A percentile compares a stretch with the other conserved stretches of the same genome.
Conservation (phyloP, 225 moss, liverwort and hornwort species). For the Marchantia paleacea region DNA sequence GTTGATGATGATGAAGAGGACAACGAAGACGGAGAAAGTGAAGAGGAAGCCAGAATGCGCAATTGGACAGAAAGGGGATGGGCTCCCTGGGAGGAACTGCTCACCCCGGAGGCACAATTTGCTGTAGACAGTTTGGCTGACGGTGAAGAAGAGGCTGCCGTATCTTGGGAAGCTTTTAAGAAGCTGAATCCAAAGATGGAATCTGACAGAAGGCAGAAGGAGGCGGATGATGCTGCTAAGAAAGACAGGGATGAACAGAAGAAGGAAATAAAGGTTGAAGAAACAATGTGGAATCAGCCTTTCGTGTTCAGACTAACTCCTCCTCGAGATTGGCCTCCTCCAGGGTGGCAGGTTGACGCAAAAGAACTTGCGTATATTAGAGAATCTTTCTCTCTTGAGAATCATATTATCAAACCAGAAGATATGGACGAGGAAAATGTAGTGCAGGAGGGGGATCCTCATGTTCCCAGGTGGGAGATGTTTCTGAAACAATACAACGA, state of each 20-base stretch:
- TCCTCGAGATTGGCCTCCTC: conserved; percentile 97
- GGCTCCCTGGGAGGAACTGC: conserved; percentile 95
- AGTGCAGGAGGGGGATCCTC: conserved; percentile 49
- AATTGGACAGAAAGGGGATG: conserved; percentile 93
- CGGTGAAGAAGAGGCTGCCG: conserved; percentile 71
- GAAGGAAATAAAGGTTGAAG: conserved; percentile 52
- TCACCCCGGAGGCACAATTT: conserved; percentile 92
- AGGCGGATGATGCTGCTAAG: conserved; percentile 48
- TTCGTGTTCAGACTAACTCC: conserved; percentile 68
- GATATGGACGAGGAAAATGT: conserved; percentile 52
- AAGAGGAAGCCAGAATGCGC: conserved; percentile 78
- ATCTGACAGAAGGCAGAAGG: conserved; percentile 40
- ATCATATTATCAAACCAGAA: conserved; percentile 37
- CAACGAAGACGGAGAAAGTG: conserved; percentile 54
- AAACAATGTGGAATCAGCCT: conserved; percentile 63
- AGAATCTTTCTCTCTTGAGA: conserved; percentile 56
- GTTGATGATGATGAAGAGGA: conserved; percentile 58
- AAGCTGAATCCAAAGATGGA: conserved; percentile 74
- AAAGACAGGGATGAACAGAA: conserved; percentile 45
- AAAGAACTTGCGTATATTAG: conserved; percentile 88
- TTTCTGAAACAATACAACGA: conserved; percentile 87
- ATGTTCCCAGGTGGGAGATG: conserved; percentile 71
- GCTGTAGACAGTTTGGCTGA: conserved; percentile 81
- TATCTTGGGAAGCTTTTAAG: conserved; percentile 76
- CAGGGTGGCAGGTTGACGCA: conserved; percentile 92